Evolutionary conservation across 2,329 filamentous ascomycete genomes (phyloP).

Genomic region (Aspergillus fumigatiaffinis): DNA sequence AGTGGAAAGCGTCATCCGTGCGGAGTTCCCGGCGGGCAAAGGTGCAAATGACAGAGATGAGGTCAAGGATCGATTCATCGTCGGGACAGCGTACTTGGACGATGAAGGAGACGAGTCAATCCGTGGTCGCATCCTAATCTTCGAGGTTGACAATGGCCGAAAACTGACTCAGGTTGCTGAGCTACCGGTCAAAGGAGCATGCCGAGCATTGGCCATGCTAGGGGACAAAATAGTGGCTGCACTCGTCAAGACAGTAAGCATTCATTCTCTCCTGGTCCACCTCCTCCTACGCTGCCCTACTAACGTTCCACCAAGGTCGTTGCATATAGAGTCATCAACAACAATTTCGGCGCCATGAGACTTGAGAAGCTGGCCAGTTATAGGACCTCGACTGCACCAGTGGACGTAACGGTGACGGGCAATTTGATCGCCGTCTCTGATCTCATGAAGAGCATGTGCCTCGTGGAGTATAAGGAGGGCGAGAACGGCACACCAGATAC

Average conservation of each 20-base stretch:
- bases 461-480: conserved; percentile 67
- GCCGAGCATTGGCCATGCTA: conserved; percentile 71
- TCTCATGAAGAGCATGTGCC: conserved; percentile 84
- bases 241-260: conserved; percentile 75
- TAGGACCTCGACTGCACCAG: conserved; percentile 76
- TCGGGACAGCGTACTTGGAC: conserved; percentile 76
- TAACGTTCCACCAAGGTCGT: conserved; percentile 47
- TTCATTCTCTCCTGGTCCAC: background rate
- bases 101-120: conserved; percentile 55
- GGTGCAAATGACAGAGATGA: conserved; percentile 51
- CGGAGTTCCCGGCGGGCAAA: conserved; percentile 62
- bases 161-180: conserved; percentile 69
- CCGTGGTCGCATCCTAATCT: conserved; percentile 76
- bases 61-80: conserved; percentile 70
- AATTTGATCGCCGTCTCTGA: conserved; percentile 81
- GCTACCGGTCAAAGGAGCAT: conserved; percentile 70
- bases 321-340: conserved; percentile 50
- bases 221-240: conserved; percentile 77
- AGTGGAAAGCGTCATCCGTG: conserved; percentile 77
- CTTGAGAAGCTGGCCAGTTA: conserved; percentile 72
- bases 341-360: conserved; percentile 37
- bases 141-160: conserved; percentile 70
- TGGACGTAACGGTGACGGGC: conserved; percentile 71
- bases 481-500: conserved; percentile 55
- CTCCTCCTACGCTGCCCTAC: conserved; percentile 3